Evolutionary conservation across 108 stramenopile species (phyloP).

Genomic region (Skeletonema costatum): DNA sequence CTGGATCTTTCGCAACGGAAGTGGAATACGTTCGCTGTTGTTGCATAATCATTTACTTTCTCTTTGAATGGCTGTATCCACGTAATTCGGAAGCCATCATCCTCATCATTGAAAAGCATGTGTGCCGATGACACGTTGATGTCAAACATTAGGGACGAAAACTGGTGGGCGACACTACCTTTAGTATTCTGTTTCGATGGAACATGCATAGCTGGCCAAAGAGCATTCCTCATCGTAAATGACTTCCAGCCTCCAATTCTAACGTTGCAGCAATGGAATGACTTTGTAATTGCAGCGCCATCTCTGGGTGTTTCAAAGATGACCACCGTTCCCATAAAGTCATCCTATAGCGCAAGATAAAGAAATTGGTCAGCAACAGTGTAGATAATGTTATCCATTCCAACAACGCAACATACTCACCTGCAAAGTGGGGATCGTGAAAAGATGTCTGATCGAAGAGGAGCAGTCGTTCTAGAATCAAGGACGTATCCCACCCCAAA

Average conservation of each 20-base stretch:
- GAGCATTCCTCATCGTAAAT: conserved; percentile 47
- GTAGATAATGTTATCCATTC: background rate
- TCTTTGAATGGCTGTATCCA: conserved; percentile 36
- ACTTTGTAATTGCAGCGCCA: conserved; percentile 18
- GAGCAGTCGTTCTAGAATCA: background rate
- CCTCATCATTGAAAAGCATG: conserved; percentile 73
- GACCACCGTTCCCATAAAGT: conserved; percentile 50
- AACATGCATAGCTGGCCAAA: conserved; percentile 51
- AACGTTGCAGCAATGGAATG: conserved; percentile 54
- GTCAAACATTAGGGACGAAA: background rate
- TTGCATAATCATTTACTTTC: background rate
- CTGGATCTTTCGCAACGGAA: conserved; percentile 5
- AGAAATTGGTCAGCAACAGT: background rate
- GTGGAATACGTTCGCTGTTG: background rate
- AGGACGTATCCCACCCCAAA: conserved; percentile 47
- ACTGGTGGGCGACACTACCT: background rate
- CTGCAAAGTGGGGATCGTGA: conserved; percentile 20
- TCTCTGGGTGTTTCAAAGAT: conserved; percentile 49
- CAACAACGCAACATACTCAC: conserved; percentile 1
- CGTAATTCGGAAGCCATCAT: conserved; percentile 70
- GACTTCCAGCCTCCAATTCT: conserved; percentile 49
- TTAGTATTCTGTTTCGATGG: conserved; percentile 19
- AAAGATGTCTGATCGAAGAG: background rate
- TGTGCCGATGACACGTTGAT: conserved; percentile 42
- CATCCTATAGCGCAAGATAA: conserved; percentile 18